Evolutionary conservation across 1,284 basidiomycete species (phyloP), one percentile per base, ranked within the genome.

Genomic region (Cutaneotrichosporon arboriforme): DNA sequence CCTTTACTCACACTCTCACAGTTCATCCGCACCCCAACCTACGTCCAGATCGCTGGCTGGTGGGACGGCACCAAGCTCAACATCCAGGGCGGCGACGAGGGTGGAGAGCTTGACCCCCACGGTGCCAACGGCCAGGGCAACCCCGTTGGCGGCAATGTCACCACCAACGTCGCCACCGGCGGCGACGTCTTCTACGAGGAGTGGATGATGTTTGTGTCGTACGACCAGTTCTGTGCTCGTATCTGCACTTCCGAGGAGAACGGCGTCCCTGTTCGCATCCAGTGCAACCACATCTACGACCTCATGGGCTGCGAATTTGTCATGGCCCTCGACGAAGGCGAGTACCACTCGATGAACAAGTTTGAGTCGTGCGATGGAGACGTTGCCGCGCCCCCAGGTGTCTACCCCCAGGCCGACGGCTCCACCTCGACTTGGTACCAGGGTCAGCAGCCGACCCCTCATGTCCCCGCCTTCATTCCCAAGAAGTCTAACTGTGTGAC

Each of bases 61-160:
- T 69, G 71, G 59, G 74, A 76, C 62, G 67, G 73, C 37, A 76
- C 75, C 37, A 66, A 65, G 53, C 58, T 73, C 54, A 68, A 69
- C 70, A 73, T 80, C 52, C 46, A 49, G 9, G 9, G 37, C 10
- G 75, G 74, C 42, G 79, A 80, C 55, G 46, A 65, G 14, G 78
- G 78, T 37, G 78, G 77, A 52, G 78, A 79, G 65, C 73, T 79
- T 39, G 77, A 79, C 68, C 77, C 78, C 13, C 77, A 78, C 68
- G 77, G 77, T 47, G 75, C 75, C 9, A 70, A 67, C 31, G 69
- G 67, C 60, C 63, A 71, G 62, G 79, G 79, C 46, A 80, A 80
- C 74, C 79, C 79, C 37, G 68, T 78, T 51, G 79, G 79, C 46
- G 79, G 79, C 39, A 79, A 80, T 63, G 79, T 80, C 51, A 80